phyloP scores from a whole-genome alignment of 495 filamentous ascomycete species.

The Tuber calosporum region DNA sequence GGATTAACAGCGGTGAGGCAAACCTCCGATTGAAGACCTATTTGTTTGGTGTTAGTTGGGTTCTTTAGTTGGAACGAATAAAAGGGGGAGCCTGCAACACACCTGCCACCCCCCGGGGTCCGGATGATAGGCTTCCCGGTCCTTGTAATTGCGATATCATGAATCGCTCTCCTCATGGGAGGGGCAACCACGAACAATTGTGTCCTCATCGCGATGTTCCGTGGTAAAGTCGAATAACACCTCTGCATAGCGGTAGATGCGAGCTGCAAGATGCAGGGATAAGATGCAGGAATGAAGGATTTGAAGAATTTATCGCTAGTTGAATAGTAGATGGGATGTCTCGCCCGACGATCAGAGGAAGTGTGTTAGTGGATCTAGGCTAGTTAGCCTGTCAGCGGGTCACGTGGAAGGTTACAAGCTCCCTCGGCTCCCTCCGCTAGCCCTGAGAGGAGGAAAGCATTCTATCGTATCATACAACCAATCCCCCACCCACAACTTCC shows the following conservation, averaged over 20 bases:
- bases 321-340: conserved; percentile 14
- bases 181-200: conserved; percentile 15
- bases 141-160: conserved; percentile 75
- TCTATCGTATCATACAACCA: conserved; percentile 12
- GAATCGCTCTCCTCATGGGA: conserved; percentile 51
- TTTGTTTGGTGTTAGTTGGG: not conserved
- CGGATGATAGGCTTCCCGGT: conserved; percentile 83
- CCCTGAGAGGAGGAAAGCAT: not conserved
- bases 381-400: conserved; percentile 23
- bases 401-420: conserved; percentile 14
- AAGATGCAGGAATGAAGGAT: conserved; percentile 15
- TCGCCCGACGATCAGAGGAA: conserved; percentile 1
- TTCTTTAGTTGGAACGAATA: not conserved
- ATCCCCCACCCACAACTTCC: conserved; percentile 17
- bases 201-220: conserved; percentile 21
- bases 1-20: conserved; percentile 25
- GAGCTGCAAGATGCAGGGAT: not conserved
- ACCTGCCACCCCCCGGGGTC: conserved; percentile 70
- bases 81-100: conserved; percentile 40
- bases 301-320: not conserved
- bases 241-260: conserved; percentile 33
- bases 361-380: conserved; percentile 6
- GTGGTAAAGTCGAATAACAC: conserved; percentile 37
- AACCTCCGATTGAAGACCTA: conserved; percentile 82
- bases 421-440: conserved; percentile 9